Percentiles rank a stretch among this genome's conserved stretches.
These are phyloP conservation scores for Umbilicaria muhlenbergii DNA, from an alignment of 495 filamentous ascomycete species.

Conservation along the genomic window DNA sequence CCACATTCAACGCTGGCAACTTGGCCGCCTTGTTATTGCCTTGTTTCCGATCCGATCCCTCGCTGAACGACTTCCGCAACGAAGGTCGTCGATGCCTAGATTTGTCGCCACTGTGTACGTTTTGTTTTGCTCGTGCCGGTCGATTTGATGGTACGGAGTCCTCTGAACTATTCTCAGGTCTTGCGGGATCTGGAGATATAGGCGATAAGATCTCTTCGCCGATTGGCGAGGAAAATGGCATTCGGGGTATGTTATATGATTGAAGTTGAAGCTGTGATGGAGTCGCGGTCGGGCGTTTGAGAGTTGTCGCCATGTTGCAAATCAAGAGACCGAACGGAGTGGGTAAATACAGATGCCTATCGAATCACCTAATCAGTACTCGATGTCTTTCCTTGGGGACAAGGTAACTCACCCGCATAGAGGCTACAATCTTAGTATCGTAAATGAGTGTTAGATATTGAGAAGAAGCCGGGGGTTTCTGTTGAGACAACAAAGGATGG, in stretches of 20 bases:
- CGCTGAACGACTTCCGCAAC: conserved; percentile 20
- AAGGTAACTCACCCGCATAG: no score
- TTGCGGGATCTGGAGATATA: conserved; percentile 10
- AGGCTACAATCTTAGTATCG: no score
- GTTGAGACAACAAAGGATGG: no score
- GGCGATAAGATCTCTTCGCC: conserved; percentile 13
- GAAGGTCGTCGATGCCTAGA: conserved; percentile 11
- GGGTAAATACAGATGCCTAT: no score
- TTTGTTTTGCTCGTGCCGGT: not conserved
- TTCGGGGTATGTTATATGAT: conserved; percentile 5
- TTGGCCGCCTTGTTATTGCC: conserved; percentile 34
- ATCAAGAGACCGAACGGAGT: no score
- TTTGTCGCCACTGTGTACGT: not conserved
- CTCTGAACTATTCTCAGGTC: conserved; percentile 5
- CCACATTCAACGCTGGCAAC: conserved; percentile 45
- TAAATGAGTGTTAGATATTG: no score
- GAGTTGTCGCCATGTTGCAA: conserved; percentile 3
- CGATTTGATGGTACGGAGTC: not conserved
- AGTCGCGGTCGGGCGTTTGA: conserved; percentile 8
- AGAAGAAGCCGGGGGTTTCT: no score
- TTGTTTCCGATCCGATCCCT: conserved; percentile 32
- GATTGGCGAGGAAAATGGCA: conserved; percentile 14
- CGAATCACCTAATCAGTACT: no score
- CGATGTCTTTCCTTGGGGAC: no score
- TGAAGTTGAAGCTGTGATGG: conserved; percentile 7